These are phyloP conservation scores for Crithidia expoeki DNA, from an alignment of 208 protist species.

Conservation along the genomic window DNA sequence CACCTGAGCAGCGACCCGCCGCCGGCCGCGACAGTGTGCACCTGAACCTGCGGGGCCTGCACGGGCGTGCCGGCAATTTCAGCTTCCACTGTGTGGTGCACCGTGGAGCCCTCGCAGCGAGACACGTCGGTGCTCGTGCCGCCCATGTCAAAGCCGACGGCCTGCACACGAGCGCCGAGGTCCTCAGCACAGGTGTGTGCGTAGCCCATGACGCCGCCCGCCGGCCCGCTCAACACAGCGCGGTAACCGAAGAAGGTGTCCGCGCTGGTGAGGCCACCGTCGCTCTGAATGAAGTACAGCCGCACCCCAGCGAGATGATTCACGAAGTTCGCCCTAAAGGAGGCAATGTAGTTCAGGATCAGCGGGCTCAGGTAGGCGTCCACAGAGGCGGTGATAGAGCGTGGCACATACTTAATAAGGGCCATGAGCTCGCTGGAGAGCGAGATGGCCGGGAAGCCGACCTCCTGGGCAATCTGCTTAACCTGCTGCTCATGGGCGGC, in stretches of 20 bases:
- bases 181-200: constrained; percentile 71
- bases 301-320: constrained; percentile 51
- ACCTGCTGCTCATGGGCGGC: constrained; percentile 84
- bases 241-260: constrained; percentile 90
- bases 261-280: constrained; percentile 93
- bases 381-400: constrained; percentile 93
- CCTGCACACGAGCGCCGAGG: constrained; percentile 36
- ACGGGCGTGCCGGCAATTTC: constrained; percentile 88
- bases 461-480: constrained; percentile 74
- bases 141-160: constrained; percentile 96
- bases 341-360: constrained; percentile 85
- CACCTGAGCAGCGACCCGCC: constrained; percentile 94
- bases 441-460: constrained; percentile 93
- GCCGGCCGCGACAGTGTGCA: constrained; percentile 97
- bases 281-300: constrained; percentile 91
- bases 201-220: constrained; percentile 95
- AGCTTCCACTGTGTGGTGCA: constrained; percentile 91
- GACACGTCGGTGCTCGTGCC: constrained; percentile 96
- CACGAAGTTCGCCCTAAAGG: constrained; percentile 68
- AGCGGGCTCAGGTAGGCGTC: constrained; percentile 97
- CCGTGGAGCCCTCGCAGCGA: constrained; percentile 69
- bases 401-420: constrained; percentile 92
- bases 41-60: constrained; percentile 94
- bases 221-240: constrained; percentile 94
- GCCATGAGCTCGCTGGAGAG: constrained; percentile 92